phyloP scores from a whole-genome alignment of 495 filamentous ascomycete species.

The Aspergillus panamensis region DNA sequence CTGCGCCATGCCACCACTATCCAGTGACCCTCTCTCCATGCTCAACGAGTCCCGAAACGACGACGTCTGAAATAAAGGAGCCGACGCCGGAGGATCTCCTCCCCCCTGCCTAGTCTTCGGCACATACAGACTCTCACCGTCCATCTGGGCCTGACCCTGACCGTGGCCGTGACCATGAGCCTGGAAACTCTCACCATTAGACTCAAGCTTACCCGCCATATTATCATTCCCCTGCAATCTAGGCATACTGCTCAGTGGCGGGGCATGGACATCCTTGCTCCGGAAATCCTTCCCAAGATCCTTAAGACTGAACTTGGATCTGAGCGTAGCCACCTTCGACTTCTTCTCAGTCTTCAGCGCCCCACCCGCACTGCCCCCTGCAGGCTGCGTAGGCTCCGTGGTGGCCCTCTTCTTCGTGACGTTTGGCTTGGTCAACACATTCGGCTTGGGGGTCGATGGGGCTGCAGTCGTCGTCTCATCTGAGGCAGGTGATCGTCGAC shows the following conservation, averaged over 20 bases:
- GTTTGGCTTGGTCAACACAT: conserved; percentile 4
- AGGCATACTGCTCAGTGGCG: conserved; percentile 19
- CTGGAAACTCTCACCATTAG: background rate
- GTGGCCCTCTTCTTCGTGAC: conserved; percentile 20
- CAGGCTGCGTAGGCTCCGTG: conserved; percentile 17
- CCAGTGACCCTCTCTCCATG: background rate
- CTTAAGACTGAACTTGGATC: conserved; percentile 35
- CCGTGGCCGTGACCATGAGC: background rate
- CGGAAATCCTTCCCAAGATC: conserved; percentile 31
- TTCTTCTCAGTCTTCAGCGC: conserved; percentile 24
- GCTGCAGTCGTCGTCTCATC: background rate
- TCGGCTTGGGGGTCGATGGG: background rate
- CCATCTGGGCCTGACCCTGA: background rate
- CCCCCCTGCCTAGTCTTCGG: conserved; percentile 12
- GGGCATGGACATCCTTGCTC: conserved; percentile 19
- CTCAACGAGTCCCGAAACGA: conserved; percentile 8
- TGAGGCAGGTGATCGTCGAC: conserved; percentile 2
- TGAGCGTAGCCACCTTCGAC: conserved; percentile 27
- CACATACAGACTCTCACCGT: conserved; percentile 16
- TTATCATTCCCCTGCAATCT: background rate
- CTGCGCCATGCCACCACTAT: background rate
- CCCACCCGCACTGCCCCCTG: conserved; percentile 20
- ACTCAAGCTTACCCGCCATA: background rate
- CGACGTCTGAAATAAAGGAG: conserved; percentile 9
- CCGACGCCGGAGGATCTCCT: conserved; percentile 15